A percentile compares a stretch with the other conserved stretches of the same genome.
Conservation (phyloP, 2,329 filamentous ascomycete species). For the Phoma sp. region DNA sequence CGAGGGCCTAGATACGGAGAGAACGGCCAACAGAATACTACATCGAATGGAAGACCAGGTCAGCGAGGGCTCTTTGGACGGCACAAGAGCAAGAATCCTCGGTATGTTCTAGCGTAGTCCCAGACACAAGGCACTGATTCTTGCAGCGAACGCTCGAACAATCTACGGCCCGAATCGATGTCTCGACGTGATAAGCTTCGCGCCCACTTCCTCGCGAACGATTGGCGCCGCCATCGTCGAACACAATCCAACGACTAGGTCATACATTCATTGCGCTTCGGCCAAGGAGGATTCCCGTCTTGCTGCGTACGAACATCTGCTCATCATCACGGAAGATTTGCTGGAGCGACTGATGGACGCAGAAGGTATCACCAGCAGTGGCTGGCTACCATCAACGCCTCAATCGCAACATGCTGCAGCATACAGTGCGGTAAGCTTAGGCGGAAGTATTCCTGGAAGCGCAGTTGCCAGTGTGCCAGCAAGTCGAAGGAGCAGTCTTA, state of each 20-base stretch:
- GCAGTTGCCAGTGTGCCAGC: slow-evolving; percentile 21
- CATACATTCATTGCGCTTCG: slow-evolving; percentile 43
- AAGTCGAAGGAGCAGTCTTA: slow-evolving; percentile 35
- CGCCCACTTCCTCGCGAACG: slow-evolving; percentile 40
- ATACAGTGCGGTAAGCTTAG: slow-evolving; percentile 27
- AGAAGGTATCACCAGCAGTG: slow-evolving; percentile 43
- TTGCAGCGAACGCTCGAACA: slow-evolving; percentile 40
- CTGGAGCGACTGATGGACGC: slow-evolving; percentile 40
- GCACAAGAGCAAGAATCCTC: slow-evolving; percentile 40
- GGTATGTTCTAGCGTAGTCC: slow-evolving; percentile 17
- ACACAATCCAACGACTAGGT: slow-evolving; percentile 43
- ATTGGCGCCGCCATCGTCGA: slow-evolving; percentile 46
- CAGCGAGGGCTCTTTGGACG: slow-evolving; percentile 43
- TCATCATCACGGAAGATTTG: slow-evolving; percentile 46
- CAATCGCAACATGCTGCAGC: slow-evolving; percentile 40
- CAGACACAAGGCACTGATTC: not conserved
- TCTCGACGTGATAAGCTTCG: slow-evolving; percentile 47
- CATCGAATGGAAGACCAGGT: slow-evolving; percentile 44
- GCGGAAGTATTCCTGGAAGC: slow-evolving; percentile 23
- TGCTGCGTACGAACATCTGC: slow-evolving; percentile 42
- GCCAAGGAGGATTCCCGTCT: slow-evolving; percentile 41
- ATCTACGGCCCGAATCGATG: slow-evolving; percentile 45
- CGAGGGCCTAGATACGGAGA: slow-evolving; percentile 37
- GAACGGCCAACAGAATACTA: slow-evolving; percentile 39
- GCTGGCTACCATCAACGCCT: slow-evolving; percentile 45